A percentile compares a stretch with the other conserved stretches of the same genome.
Evolutionary conservation across 2,329 filamentous ascomycete genomes (phyloP).

Genomic region (Neofusicoccum sp.): DNA sequence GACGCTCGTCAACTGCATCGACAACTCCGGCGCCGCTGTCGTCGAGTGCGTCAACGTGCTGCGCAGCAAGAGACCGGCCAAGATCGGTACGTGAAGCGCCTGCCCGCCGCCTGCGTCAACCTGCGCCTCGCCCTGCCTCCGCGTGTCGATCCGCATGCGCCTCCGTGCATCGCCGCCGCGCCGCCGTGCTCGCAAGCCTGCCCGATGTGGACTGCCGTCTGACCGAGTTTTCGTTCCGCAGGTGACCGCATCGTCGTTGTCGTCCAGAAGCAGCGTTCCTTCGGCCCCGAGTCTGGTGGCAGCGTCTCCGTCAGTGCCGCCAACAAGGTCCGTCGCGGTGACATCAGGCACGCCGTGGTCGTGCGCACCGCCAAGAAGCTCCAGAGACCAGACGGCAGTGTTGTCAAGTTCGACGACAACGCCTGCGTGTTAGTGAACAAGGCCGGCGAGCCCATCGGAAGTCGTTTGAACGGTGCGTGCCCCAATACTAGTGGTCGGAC

Average conservation of each 20-base stretch:
- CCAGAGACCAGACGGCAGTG: constrained; percentile 82
- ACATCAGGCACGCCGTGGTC: constrained; percentile 93
- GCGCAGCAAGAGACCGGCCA: constrained; percentile 83
- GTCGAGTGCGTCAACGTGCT: constrained; percentile 95
- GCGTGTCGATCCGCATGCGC: not conserved
- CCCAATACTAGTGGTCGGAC: constrained; percentile 26
- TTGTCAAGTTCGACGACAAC: constrained; percentile 95
- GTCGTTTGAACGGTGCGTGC: constrained; percentile 71
- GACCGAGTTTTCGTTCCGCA: constrained; percentile 38
- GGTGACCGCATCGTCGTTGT: constrained; percentile 97
- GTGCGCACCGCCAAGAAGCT: constrained; percentile 88
- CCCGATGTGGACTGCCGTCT: not conserved
- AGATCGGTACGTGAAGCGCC: constrained; percentile 66
- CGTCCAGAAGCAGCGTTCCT: constrained; percentile 89
- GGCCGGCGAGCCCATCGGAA: constrained; percentile 90
- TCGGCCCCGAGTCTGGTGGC: constrained; percentile 67
- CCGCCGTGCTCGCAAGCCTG: not conserved
- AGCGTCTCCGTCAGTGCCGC: constrained; percentile 70
- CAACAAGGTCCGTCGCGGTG: constrained; percentile 93
- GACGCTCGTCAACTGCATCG: constrained; percentile 99
- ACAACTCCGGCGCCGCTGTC: constrained; percentile 96
- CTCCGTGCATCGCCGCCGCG: not conserved
- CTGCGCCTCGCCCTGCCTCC: not conserved
- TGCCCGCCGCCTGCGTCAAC: constrained; percentile 3
- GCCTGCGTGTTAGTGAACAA: constrained; percentile 98